Evolutionary conservation across 2,329 filamentous ascomycete species (phyloP), one percentile per base, ranked within the genome.

Genomic region (Xylariaceae sp.): DNA sequence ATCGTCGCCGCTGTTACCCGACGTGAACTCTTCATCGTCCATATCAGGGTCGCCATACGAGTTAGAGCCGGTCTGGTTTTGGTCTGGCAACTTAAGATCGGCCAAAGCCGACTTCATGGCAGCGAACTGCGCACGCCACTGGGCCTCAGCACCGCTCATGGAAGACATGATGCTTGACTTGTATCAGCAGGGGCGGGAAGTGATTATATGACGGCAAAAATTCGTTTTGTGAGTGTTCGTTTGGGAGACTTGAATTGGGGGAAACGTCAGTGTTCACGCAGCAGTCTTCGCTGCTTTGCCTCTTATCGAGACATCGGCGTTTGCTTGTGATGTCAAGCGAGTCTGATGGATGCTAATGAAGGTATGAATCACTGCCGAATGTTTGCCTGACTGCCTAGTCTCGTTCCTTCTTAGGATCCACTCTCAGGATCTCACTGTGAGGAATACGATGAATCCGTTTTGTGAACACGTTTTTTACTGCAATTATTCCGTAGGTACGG

Each of bases 61-160:
- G 15, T 77, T 76, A 45, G 75, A 70, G 35, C 77, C 73, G 64
- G 80, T 78, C 44, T 74, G 55, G 34, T 69, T 63, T 10, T 68
- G 71, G 2, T 68, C 63, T 2, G 80, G 75, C n/a, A 84, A 73
- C 57, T 83, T 80, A 55, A 97, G 78, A 18, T 88, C 83, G 48
- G 88, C 89, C 60, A 97, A 85, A 49, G 92, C 91, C 62, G 88
- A 83, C 70, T 88, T 88, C 94, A 99, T 97, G 37, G 88, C 85
- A 34, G 85, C 83, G 67, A 96, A 84, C 72, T 97, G 91, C 60
- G 86, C 82, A 65, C 93, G 86, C 94, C 94, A 97, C 82, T 89
- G 82, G 18, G 76, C 73, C 67, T 82, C 79, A 56, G 78, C 78
- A 37, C 73, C 74, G 60, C 66, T 70, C 65, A 68, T 67, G 7